Evolutionary conservation across 805 yeast genomes (phyloP).

Genomic region (Schwanniomyces pseudopolymorphus): DNA sequence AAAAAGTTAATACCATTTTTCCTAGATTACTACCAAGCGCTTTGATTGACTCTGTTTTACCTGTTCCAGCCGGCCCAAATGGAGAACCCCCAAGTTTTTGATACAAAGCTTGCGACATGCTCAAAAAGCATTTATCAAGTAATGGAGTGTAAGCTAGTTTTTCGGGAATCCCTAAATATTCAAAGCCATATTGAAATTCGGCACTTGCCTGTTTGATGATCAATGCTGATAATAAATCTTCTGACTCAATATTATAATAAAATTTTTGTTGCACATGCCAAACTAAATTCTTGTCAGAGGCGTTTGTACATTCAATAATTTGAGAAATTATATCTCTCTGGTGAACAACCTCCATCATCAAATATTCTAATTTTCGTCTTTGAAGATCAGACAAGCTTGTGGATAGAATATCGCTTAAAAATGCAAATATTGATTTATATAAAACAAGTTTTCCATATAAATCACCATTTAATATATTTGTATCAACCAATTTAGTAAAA

Average conservation of each 20-base stretch:
- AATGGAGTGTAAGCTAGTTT: conserved; percentile 77
- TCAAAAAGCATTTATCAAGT: conserved; percentile 58
- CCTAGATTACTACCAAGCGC: conserved; percentile 82
- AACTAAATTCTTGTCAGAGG: conserved; percentile 16
- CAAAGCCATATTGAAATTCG: conserved; percentile 67
- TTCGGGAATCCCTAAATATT: conserved; percentile 74
- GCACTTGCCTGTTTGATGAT: conserved; percentile 53
- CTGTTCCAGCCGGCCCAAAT: conserved; percentile 97
- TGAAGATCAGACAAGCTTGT: conserved; percentile 21
- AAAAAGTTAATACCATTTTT: conserved; percentile 77
- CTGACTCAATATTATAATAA: conserved; percentile 25
- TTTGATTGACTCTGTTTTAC: conserved; percentile 89
- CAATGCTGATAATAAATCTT: conserved; percentile 34
- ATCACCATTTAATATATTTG: conserved; percentile 9
- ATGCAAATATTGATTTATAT: conserved; percentile 10
- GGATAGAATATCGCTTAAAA: conserved; percentile 26
- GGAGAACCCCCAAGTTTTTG: conserved; percentile 86
- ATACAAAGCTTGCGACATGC: conserved; percentile 72
- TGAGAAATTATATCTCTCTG: conserved; percentile 43
- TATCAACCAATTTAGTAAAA: conserved; percentile 52
- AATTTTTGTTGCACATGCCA: conserved; percentile 60
- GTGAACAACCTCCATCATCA: conserved; percentile 69
- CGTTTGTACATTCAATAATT: conserved; percentile 10
- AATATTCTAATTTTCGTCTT: conserved; percentile 51
- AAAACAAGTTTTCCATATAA: conserved; percentile 4